Percentiles rank a stretch among this genome's conserved stretches.
These are phyloP conservation scores for Trichoderma koningii DNA, from an alignment of 2,329 filamentous ascomycete genomes.

Conservation along the genomic window DNA sequence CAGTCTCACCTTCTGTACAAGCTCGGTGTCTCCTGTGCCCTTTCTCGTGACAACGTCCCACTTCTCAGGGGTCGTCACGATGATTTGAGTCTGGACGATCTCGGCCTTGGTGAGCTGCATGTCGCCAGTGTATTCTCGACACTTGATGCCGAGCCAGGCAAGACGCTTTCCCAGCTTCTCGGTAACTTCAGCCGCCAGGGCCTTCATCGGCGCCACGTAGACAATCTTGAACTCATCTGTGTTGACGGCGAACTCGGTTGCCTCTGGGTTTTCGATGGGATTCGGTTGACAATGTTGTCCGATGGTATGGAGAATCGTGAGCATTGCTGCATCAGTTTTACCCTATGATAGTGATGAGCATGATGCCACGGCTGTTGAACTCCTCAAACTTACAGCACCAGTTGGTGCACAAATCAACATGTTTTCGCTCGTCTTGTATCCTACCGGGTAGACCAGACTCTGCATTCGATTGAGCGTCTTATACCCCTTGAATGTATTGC, in stretches of 20 bases:
- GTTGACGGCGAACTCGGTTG: slow-evolving; percentile 79
- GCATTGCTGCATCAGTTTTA: slow-evolving; percentile 98
- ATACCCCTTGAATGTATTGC: slow-evolving; percentile 91
- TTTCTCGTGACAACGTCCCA: slow-evolving; percentile 99
- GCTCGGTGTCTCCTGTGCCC: slow-evolving; percentile 93
- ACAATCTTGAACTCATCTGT: slow-evolving; percentile 95
- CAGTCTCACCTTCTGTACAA: slow-evolving; percentile 94
- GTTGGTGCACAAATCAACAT: slow-evolving; percentile 99
- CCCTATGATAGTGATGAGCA: slow-evolving; percentile 51
- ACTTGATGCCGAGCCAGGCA: slow-evolving; percentile 89
- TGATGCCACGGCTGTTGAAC: background rate
- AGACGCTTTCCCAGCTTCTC: slow-evolving; percentile 90
- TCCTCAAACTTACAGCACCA: slow-evolving; percentile 66
- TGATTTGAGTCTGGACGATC: slow-evolving; percentile 94
- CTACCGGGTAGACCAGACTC: slow-evolving; percentile 91
- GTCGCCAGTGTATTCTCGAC: slow-evolving; percentile 92
- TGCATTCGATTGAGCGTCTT: slow-evolving; percentile 96
- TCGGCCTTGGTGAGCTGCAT: slow-evolving; percentile 98
- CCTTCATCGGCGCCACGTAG: slow-evolving; percentile 99
- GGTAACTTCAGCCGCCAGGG: slow-evolving; percentile 91
- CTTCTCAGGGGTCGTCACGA: slow-evolving; percentile 97
- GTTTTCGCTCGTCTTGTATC: slow-evolving; percentile 94
- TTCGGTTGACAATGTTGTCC: slow-evolving; percentile 81
- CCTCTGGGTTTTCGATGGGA: slow-evolving; percentile 71
- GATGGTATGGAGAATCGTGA: slow-evolving; percentile 89